phyloP scores from a whole-genome alignment of 805 yeast species.

The Ascoidea rubescens region DNA sequence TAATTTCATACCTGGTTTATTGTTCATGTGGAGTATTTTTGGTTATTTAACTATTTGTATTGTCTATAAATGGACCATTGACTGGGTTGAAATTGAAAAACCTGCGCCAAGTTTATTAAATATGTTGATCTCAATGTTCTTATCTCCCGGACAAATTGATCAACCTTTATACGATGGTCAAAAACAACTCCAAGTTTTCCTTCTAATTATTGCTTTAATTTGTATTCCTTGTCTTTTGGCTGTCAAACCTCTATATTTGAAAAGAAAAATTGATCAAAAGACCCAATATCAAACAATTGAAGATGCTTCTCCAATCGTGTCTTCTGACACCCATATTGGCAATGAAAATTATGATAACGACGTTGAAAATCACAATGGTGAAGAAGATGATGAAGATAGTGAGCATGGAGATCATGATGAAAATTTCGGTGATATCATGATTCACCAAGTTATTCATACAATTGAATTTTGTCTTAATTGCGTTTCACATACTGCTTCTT shows the following conservation, averaged over 20 bases:
- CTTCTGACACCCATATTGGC: constrained; percentile 10
- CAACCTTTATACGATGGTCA: constrained; percentile 57
- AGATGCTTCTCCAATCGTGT: constrained; percentile 5
- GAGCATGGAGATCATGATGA: constrained; percentile 27
- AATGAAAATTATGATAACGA: constrained; percentile 11
- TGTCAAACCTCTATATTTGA: constrained; percentile 43
- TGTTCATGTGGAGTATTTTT: constrained; percentile 66
- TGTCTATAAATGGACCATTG: constrained; percentile 60
- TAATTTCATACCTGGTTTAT: constrained; percentile 58
- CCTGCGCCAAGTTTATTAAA: constrained; percentile 64
- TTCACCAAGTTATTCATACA: constrained; percentile 70
- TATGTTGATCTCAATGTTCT: constrained; percentile 65
- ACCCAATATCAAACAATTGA: constrained; percentile 16
- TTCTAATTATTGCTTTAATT: constrained; percentile 43
- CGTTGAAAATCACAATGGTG: background rate
- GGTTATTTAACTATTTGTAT: constrained; percentile 58
- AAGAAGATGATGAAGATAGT: constrained; percentile 25
- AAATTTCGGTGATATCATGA: constrained; percentile 54
- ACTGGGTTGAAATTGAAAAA: constrained; percentile 48
- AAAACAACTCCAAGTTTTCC: constrained; percentile 40
- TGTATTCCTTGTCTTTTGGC: constrained; percentile 68
- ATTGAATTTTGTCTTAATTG: constrained; percentile 71
- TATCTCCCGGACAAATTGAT: constrained; percentile 57
- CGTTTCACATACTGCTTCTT: constrained; percentile 71
- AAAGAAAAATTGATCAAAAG: constrained; percentile 20